phyloP scores from a whole-genome alignment of 805 yeast genomes.

The Starmerella etchellsii region DNA sequence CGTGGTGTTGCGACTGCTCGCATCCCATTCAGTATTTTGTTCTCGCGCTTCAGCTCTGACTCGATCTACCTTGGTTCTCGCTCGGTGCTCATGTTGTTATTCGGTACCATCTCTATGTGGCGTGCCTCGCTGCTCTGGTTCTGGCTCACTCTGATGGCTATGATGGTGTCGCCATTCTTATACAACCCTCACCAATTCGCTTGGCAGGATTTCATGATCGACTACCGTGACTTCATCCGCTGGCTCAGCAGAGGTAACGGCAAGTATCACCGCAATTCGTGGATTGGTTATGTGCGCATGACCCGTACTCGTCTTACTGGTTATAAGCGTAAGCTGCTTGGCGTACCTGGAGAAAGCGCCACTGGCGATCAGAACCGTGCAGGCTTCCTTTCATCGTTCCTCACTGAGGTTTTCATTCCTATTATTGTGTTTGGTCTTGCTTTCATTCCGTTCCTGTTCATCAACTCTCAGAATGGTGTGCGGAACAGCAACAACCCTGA shows the following conservation, averaged over 20 bases:
- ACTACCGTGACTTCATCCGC: conserved; percentile 81
- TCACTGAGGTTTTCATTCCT: conserved; percentile 71
- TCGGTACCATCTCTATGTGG: conserved; percentile 78
- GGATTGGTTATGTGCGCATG: conserved; percentile 64
- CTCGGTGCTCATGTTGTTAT: conserved; percentile 53
- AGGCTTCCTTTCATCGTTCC: conserved; percentile 58
- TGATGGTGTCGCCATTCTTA: conserved; percentile 82
- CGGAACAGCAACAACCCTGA: conserved; percentile 15
- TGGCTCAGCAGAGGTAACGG: conserved; percentile 79
- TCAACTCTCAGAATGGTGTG: conserved; percentile 82
- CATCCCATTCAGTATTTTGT: conserved; percentile 54
- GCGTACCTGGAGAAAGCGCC: conserved; percentile 54
- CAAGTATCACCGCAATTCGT: conserved; percentile 53
- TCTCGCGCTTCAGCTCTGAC: conserved; percentile 59
- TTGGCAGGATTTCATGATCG: conserved; percentile 90
- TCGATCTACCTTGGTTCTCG: conserved; percentile 72
- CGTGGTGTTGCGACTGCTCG: conserved; percentile 87
- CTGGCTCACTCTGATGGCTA: conserved; percentile 84
- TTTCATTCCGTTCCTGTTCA: conserved; percentile 61
- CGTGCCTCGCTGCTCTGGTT: conserved; percentile 91
- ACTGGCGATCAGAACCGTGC: conserved; percentile 62
- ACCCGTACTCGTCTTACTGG: conserved; percentile 88
- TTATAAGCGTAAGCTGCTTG: conserved; percentile 59
- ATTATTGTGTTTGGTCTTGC: conserved; percentile 54
- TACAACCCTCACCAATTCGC: conserved; percentile 98